Evolutionary conservation across 192 early-diverging fungal species (phyloP), one percentile per base, ranked within the genome.

Genomic region (Chytriomyces sp.): DNA sequence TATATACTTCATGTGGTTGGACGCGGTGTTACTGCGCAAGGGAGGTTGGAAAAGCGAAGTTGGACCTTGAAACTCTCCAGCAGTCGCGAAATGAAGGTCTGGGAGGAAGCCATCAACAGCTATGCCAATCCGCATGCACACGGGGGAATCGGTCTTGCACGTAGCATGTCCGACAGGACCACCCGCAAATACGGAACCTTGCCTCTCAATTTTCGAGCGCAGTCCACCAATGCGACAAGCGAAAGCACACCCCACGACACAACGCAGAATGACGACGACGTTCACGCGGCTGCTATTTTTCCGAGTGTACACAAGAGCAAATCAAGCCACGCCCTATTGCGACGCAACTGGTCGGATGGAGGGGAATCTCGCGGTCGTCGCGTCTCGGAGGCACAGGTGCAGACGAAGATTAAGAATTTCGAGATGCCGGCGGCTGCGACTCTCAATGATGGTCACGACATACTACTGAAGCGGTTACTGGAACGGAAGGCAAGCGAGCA

Each of bases 51-150:
- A n/a, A 25, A 65, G 14, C 40, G 40, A 0, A 12, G 25, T 10
- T 65, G 64, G 64, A 52, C 40, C 0, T 65, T 65, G 64, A 12
- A 31, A 41, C 22, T n/a, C 28, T 8, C 39, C 38, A 37, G 32
- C 0, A n/a, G 54, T 22, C n/a, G 52, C 1, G 34, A 10, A 22
- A n/a, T 39, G 14, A 56, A 65, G 19, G 31, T 31, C n/a, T 62
- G 7, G 3, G 28, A 31, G 60, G 60, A 38, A 17, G 32, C 60
- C 22, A 26, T n/a, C 56, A 26, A 57, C 31, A 28, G n/a, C n/a
- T n/a, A 49, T 12, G n/a, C 8, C n/a, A 12, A 22, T 17, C 31
- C 12, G 56, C 19, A 25, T 25, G 56, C 56, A 25, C 28, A n/a
- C 56, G 56, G 1, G 22, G 28, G 22, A 25, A 17, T 17, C 17